phyloP scores from a whole-genome alignment of 2,329 filamentous ascomycete genomes.

The Parascedosporium putredinis region DNA sequence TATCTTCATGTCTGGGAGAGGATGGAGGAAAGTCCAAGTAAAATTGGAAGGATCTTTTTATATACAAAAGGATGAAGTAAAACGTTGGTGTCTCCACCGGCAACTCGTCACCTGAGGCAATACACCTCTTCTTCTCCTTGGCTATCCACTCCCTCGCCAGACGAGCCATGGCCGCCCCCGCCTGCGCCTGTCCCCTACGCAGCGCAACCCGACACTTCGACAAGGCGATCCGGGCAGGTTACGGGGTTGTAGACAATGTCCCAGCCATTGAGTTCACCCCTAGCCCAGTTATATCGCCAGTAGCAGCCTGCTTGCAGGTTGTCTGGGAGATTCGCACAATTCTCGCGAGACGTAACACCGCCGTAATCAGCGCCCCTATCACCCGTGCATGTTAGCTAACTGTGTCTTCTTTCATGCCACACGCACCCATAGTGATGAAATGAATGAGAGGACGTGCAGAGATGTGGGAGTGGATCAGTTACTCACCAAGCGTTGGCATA shows the following conservation, averaged over 20 bases:
- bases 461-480: too few species aligned
- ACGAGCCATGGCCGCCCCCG: too few species aligned
- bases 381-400: background rate
- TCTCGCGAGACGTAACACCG: background rate
- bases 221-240: slow-evolving; percentile 2
- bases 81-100: too few species aligned
- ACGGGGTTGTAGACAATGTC: slow-evolving; percentile 1
- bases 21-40: too few species aligned
- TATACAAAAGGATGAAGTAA: background rate
- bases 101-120: too few species aligned
- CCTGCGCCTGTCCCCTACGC: background rate
- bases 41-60: too few species aligned
- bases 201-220: slow-evolving; percentile 4
- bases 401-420: too few species aligned
- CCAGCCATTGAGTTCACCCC: slow-evolving; percentile 6
- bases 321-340: slow-evolving; percentile 5
- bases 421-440: background rate
- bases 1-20: too few species aligned
- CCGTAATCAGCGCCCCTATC: slow-evolving; percentile 4
- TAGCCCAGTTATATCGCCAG: slow-evolving; percentile 8
- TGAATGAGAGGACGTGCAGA: background rate
- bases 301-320: slow-evolving; percentile 7
- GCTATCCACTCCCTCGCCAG: too few species aligned
- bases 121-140: too few species aligned
- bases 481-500: slow-evolving; percentile 3